Percentiles rank a stretch among this genome's conserved stretches.
Conservation (phyloP, 805 yeast genomes). For the Candida boleticola region DNA sequence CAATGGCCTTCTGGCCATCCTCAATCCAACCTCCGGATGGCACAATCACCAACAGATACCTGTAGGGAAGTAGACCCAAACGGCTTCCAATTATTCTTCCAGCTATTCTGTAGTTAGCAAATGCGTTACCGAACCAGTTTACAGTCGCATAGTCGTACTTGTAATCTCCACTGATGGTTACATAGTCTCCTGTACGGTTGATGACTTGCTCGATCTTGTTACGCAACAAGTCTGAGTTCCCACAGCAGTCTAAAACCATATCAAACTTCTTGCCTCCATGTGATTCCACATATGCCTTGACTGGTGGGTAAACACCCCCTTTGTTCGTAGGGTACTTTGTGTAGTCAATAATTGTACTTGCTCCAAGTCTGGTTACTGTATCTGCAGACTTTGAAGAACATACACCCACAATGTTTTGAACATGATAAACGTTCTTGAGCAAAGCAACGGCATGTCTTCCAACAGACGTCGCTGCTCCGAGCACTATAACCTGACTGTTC, state of each 20-base stretch:
- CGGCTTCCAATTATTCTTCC: slow-evolving; percentile 10
- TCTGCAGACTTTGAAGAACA: slow-evolving; percentile 51
- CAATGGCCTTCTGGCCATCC: slow-evolving; percentile 38
- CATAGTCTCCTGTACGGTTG: slow-evolving; percentile 47
- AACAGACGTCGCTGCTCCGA: slow-evolving; percentile 76
- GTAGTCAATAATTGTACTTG: slow-evolving; percentile 55
- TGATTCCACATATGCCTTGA: slow-evolving; percentile 11
- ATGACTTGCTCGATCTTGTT: slow-evolving; percentile 39
- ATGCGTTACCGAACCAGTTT: background rate
- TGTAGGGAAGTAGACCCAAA: slow-evolving; percentile 23
- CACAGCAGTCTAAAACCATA: slow-evolving; percentile 62
- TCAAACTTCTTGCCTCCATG: slow-evolving; percentile 48
- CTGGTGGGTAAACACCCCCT: slow-evolving; percentile 1
- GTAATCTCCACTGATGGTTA: slow-evolving; percentile 57
- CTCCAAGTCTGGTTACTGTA: slow-evolving; percentile 51
- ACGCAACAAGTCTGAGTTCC: slow-evolving; percentile 49
- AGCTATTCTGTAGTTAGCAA: slow-evolving; percentile 1
- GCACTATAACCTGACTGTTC: slow-evolving; percentile 52
- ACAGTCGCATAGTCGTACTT: slow-evolving; percentile 30
- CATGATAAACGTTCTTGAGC: slow-evolving; percentile 44
- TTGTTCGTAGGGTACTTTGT: slow-evolving; percentile 31
- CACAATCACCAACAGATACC: slow-evolving; percentile 22
- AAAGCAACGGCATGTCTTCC: slow-evolving; percentile 58
- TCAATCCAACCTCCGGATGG: slow-evolving; percentile 16
- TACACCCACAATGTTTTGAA: slow-evolving; percentile 53